Evolutionary conservation across 1,284 basidiomycete species (phyloP), one percentile per base, ranked within the genome.

Genomic region (Cryptococcus depauperatus): DNA sequence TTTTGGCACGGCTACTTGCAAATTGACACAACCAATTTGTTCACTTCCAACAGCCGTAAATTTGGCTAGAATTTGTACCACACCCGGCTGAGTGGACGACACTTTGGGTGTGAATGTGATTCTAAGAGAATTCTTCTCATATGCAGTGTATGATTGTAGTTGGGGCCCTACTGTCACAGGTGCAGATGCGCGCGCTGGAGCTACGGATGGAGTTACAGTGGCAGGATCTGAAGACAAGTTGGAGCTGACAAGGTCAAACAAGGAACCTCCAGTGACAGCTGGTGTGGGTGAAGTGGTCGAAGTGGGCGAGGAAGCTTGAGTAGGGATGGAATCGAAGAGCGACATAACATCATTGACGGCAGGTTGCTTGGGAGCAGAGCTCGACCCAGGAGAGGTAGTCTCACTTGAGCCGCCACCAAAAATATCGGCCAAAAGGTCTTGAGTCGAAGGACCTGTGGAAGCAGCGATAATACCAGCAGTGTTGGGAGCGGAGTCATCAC

Each of bases 1-100:
- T 78, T 92, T 96, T 3, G 95, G 95, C 8, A 99, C 95, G 3
- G 95, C 95, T 35, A 92, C 95, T 69, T 98, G 93, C 76, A 99
- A 95, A 65, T 83, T 90, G 50, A 98, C 75, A 1, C 77, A 79
- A 13, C 75, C 74, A 3, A 77, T 79, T 7, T 66, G 66, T 4
- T 82, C 82, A 14, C 33, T 37, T 4, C 26, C 43, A 3, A 76
- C 73, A 3, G 82, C 77, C 46, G 85, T 83, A 75, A 99, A 98
- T 41, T 83, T 77, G 6, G 90, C 92, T 43, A 90, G 74, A 52
- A 98, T 85, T 71, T 91, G 85, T 26, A 95, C 83, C 29, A 95
- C 76, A 25, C 90, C 91, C 7, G 88, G 84, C 51, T 85, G 81
- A 37, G 79, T 74, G 9, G 83, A 70, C 30, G 82, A 84, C 18